Evolutionary conservation across 2,329 filamentous ascomycete genomes (phyloP), one percentile per base, ranked within the genome.

Genomic region (Beauveria bassiana): DNA sequence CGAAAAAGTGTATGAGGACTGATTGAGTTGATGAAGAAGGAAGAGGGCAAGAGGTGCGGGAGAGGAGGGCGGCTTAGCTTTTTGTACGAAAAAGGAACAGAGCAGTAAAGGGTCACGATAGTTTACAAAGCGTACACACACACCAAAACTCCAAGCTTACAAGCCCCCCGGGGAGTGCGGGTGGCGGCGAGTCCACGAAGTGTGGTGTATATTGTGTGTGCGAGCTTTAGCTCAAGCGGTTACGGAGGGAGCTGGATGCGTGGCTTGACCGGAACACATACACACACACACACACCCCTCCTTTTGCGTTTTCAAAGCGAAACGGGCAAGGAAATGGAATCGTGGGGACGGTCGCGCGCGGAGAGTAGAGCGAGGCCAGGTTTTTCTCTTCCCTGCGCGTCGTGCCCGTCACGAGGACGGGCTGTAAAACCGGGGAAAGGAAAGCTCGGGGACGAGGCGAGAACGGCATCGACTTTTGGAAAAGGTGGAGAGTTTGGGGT

Each of bases 401-500:
- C 26, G 22, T 61, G 24, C 34, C 26, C 38, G 45, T 61, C 59
- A 61, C 59, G 59, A 22, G 59, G 52, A 56, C 59, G n/a, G 31
- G n/a, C n/a, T 47, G 20, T 28, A 55, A 56, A 55, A 56, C 38
- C 51, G 59, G 59, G 59, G 59, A 56, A 31, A 18, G 42, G 7
- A 55, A 55, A 40, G 22, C n/a, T 20, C 26, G 50, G 10, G 51
- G 31, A 40, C 18, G 43, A 54, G 52, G 59, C 59, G 59, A 61
- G 59, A 61, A 61, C 59, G 59, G 59, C 52, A 46, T 61, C 59
- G 59, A 57, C 31, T 22, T 12, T 61, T 12, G 28, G 20, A 12
- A 54, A 52, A 31, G 58, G 58, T 60, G 58, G 58, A 53, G 49
- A 60, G 58, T 24, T 59, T 59, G 56, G 56, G 46, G 46, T 59